Conservation (phyloP, 2,329 filamentous ascomycete genomes). For the Fusarium domesticum region DNA sequence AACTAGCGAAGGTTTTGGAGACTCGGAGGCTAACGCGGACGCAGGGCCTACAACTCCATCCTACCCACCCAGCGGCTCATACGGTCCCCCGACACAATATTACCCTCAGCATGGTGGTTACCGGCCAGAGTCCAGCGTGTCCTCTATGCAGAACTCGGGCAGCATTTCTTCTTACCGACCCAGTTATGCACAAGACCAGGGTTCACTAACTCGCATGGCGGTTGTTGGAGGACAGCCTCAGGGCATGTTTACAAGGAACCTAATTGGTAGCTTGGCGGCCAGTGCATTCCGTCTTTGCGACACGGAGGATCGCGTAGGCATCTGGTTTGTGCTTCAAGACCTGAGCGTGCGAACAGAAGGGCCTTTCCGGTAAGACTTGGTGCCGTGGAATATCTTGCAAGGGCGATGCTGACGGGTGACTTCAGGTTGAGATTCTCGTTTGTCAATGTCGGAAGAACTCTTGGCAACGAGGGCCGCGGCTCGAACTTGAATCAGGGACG, state of each 20-base stretch:
- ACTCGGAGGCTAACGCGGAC: conserved; percentile 2
- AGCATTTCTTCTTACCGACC: conserved; percentile 30
- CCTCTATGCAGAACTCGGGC: conserved; percentile 28
- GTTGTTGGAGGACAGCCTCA: conserved; percentile 53
- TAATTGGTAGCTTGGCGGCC: conserved; percentile 87
- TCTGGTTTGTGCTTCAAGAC: conserved; percentile 97
- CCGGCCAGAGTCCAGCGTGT: conserved; percentile 26
- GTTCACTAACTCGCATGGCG: conserved; percentile 33
- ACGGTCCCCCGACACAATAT: conserved; percentile 38
- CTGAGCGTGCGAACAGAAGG: conserved; percentile 92
- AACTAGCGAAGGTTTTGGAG: not conserved
- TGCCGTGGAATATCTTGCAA: not conserved
- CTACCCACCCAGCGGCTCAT: conserved; percentile 34
- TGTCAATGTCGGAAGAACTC: conserved; percentile 70
- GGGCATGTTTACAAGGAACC: conserved; percentile 90
- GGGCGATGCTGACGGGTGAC: conserved; percentile 15
- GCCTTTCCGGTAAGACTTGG: conserved; percentile 66
- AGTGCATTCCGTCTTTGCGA: conserved; percentile 85
- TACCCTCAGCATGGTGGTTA: conserved; percentile 35
- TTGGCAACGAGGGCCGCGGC: conserved; percentile 37
- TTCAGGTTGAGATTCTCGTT: conserved; percentile 66
- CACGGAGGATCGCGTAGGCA: conserved; percentile 73
- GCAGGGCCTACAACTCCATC: conserved; percentile 21
- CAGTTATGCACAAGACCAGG: conserved; percentile 33
- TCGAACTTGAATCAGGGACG: conserved; percentile 66